Base-by-base conservation (phyloP, 805 yeast species). In the Nakazawaea populi region DNA sequence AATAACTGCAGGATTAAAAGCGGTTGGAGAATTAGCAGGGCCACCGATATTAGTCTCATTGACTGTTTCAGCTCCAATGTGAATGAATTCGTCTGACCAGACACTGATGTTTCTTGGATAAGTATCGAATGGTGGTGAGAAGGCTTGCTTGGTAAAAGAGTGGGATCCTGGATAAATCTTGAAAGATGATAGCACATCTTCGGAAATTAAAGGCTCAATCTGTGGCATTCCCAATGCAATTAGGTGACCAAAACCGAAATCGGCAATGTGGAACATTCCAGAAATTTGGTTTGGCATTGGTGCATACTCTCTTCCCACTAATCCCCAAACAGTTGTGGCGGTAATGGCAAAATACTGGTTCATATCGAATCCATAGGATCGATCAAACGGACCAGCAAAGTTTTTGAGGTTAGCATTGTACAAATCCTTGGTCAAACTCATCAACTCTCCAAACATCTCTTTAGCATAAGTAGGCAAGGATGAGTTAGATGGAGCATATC, bases 311-410 rank as follows among this genome's bases (percentile, higher is more conserved):
- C 55, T 49, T 18, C 55, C 55, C 27, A 52, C 55, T 29, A 52
- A 36, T 18, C 53, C 55, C 55, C 55, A 52, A 14, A 52, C 32
- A 3, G 53, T 52, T 18, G 52, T 29, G 32, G 52, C 49, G 27
- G 55, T 52, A 6, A 52, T 48, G n/a, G 53, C 39, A 40, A 49
- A 52, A 24, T 52, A 52, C 29, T 42, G 47, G 31, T 52, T 49
- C 55, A 52, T 52, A 41, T 52, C 55, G 40, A 41, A 52, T 14
- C 55, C 55, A 30, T 50, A 50, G 11, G 49, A 14, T 52, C 56
- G 52, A 42, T 54, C 55, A 40, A 49, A 54, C 31, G 55, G 55
- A 38, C 55, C 55, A 24, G 48, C 53, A 46, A 54, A 54, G 49
- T 54, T 54, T 42, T 52, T 54, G 27, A 54, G 42, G 34, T 49